Base-by-base conservation (phyloP, 306 rosid species). In the Canavalia gladiata region DNA sequence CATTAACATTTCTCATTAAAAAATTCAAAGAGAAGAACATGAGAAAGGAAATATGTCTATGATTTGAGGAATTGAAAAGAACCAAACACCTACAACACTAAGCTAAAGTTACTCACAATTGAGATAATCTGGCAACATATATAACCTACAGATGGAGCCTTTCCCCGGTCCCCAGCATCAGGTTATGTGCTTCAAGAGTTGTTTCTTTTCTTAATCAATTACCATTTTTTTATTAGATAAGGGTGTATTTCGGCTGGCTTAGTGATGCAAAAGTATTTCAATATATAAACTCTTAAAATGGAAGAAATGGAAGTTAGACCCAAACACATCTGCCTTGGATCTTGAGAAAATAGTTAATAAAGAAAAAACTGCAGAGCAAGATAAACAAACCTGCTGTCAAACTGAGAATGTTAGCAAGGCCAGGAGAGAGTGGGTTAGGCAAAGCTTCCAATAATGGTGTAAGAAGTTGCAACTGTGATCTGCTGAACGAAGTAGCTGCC, bases 401-500 rank as follows among this genome's bases (percentile, higher is more conserved):
- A 78, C 84, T 89, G 74, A 91, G 87, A 72, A 89, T 65, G 70
- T 82, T 77, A 58, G 94, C 87, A 45, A 86, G 85, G 86, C 86
- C 75, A 78, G 82, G 82, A 81, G 87, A 81, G 85, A 85, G 79
- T 41, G 88, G 80, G 66, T 65, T 84, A 6, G 96, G 94, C 68
- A 85, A 59, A 83, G 88, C 68, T 51, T 93, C 93, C 88, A 93
- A 82, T 39, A 91, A 66, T 72, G 94, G 87, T 60, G 84, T 66
- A 41, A 95, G 59, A 25, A 77, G 84, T 77, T 82, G 92, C 75
- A 88, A 75, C 45, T 81, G 93, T 29, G 98, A 93, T 86, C 87
- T 87, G 78, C 84, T 64, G 87, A 91, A 93, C 13, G 93, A 93
- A 25, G 98, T 91, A 79, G 92, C 98, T 95, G 83, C 85, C 73